phyloP scores from a whole-genome alignment of 345 rosid species.

The Lumnitzera racemosa region DNA sequence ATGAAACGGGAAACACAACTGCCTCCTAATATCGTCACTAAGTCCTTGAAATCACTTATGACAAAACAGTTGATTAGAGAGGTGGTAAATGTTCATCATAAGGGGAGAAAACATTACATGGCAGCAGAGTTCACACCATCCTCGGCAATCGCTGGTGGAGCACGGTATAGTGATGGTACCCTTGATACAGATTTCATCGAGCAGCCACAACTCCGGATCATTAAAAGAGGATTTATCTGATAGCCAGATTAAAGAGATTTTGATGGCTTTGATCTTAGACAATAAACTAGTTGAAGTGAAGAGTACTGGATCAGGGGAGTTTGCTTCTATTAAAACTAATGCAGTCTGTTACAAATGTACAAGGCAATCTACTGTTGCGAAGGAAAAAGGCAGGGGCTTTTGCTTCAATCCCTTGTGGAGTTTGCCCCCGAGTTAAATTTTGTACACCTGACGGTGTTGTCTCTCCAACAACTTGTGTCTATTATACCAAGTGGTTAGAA shows the following conservation, averaged over 20 bases:
- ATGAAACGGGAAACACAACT: slow-evolving; percentile 39
- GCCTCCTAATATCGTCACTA: slow-evolving; percentile 19
- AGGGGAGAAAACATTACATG: slow-evolving; percentile 42
- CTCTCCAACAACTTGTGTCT: slow-evolving; percentile 54
- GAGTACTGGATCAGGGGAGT: slow-evolving; percentile 62
- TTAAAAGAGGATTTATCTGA: slow-evolving; percentile 21
- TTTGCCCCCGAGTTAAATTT: slow-evolving; percentile 47
- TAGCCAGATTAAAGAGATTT: slow-evolving; percentile 51
- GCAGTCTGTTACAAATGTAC: slow-evolving; percentile 41
- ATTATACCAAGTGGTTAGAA: slow-evolving; percentile 66
- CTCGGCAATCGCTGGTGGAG: slow-evolving; percentile 64
- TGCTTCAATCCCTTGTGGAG: slow-evolving; percentile 79
- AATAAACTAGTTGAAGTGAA: slow-evolving; percentile 45
- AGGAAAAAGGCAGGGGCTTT: slow-evolving; percentile 40
- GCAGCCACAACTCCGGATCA: slow-evolving; percentile 21
- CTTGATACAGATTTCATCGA: slow-evolving; percentile 44
- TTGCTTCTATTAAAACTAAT: slow-evolving; percentile 34
- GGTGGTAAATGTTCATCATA: slow-evolving; percentile 52
- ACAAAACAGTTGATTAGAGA: slow-evolving; percentile 48
- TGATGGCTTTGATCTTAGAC: slow-evolving; percentile 63
- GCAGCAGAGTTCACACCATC: slow-evolving; percentile 63
- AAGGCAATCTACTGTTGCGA: slow-evolving; percentile 20
- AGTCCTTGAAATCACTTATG: slow-evolving; percentile 37
- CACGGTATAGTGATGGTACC: slow-evolving; percentile 61
- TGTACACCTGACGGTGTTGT: slow-evolving; percentile 70